A percentile compares a stretch with the other conserved stretches of the same genome.
Conservation (phyloP, 2,329 filamentous ascomycete species). For the Dactylellina leptospora region DNA sequence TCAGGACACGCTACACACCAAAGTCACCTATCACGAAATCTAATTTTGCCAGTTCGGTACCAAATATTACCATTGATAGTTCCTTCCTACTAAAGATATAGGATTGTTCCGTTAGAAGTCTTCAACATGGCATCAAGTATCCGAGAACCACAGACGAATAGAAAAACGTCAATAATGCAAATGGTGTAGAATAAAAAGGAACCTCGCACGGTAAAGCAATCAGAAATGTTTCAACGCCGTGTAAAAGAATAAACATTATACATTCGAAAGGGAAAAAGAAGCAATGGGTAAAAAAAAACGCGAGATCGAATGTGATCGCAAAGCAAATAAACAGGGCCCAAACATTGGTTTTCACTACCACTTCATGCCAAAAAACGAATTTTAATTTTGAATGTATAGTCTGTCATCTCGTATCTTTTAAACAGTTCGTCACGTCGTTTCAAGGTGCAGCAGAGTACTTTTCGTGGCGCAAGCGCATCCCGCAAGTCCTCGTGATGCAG, state of each 20-base stretch:
- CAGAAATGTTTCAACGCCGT: constrained; percentile 12
- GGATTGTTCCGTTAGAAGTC: neutral
- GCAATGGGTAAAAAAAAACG: constrained; percentile 1
- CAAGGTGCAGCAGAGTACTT: constrained; percentile 21
- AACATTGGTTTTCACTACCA: neutral
- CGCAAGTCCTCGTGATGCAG: constrained; percentile 31
- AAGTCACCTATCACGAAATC: neutral
- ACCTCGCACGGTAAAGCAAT: neutral
- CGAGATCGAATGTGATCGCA: neutral
- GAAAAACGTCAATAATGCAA: neutral
- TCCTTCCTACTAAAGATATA: constrained; percentile 20
- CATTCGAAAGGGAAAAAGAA: constrained; percentile 21
- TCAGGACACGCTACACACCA: too few species aligned
- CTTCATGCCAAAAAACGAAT: constrained; percentile 23
- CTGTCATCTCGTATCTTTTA: constrained; percentile 16
- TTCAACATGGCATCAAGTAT: constrained; percentile 31
- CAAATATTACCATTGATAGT: constrained; percentile 52
- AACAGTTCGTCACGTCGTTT: constrained; percentile 39
- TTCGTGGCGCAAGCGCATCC: constrained; percentile 30
- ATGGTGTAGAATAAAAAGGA: constrained; percentile 1
- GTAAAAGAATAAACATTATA: constrained; percentile 33
- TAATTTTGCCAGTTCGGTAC: constrained; percentile 2
- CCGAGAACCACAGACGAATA: constrained; percentile 12
- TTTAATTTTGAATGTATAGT: constrained; percentile 17
- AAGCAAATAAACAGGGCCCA: neutral